These are phyloP conservation scores for Cynara cardunculus DNA, from an alignment of 129 eudicot genomes.

Conservation along the genomic window DNA sequence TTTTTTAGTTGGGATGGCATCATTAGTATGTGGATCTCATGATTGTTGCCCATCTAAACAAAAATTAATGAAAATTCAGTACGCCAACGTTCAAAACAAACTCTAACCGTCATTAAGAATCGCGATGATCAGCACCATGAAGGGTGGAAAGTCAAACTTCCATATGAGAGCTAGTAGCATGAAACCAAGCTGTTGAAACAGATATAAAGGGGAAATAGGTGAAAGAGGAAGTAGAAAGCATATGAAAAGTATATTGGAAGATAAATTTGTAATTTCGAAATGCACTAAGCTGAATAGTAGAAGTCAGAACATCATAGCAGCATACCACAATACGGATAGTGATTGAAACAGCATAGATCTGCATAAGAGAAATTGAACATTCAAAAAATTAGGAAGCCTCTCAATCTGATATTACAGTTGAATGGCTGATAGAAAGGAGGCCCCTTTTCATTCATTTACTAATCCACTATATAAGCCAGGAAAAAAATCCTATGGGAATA, in stretches of 20 bases:
- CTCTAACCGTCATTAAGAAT: constrained; percentile 65
- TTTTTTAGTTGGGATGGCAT: not conserved
- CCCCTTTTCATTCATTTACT: not conserved
- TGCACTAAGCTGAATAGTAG: not conserved
- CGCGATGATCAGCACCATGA: constrained; percentile 79
- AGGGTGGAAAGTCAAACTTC: constrained; percentile 83
- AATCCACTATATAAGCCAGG: not conserved
- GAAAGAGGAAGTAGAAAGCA: constrained; percentile 16
- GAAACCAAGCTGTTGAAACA: constrained; percentile 67
- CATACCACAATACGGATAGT: constrained; percentile 95
- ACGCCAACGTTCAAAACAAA: not conserved
- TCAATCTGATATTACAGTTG: not conserved
- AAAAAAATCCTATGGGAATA: no score
- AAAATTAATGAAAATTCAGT: not conserved
- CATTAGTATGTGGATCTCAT: not conserved
- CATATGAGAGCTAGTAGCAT: constrained; percentile 80
- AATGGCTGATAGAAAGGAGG: not conserved
- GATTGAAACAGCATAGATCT: constrained; percentile 92
- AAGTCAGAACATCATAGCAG: constrained; percentile 3
- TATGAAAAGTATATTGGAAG: not conserved
- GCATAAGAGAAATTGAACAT: constrained; percentile 21
- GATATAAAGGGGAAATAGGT: not conserved
- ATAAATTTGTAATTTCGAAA: not conserved
- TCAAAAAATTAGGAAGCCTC: not conserved
- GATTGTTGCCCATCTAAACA: not conserved